Base-by-base conservation (phyloP, 2,329 filamentous ascomycete species). In the Clarireedia hainanense region DNA sequence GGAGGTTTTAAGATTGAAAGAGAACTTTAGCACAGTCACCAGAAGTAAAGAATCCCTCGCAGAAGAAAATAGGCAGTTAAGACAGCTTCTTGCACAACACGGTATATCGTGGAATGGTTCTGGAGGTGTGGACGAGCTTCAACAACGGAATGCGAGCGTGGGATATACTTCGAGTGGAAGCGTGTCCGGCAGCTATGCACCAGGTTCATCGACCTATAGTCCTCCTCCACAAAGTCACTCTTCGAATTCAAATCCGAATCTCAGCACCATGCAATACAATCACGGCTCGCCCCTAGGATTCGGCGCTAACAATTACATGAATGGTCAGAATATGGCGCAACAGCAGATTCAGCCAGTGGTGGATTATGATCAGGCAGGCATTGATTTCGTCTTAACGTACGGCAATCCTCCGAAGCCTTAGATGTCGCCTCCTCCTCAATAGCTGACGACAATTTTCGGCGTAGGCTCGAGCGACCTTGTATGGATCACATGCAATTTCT, bases 381-480 rank as follows among this genome's bases (percentile, higher is more conserved):
- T 94, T 74, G 89, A 94, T 73, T 92, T 94, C 76, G 89, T 94
- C 67, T 81, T 94, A 80, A 87, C 88, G 89, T 94, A 91, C 80
- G 88, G 64, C 72, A 45, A 50, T 73, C 76, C 77, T 72, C 79
- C 80, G 73, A 79, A 78, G 74, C 78, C 81, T 70, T 86, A 86
- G 73, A 77, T 80, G 70, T 83, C 82, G 74, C 81, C 81, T 74
- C 80, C 76, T 64, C 75, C 76, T 64, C 75, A 79, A 67, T 79
- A 75, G 75, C 75, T 68, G 69, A 70, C 69, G 66, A 68, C 69
- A 64, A 66, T 70, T 68, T 66, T 64, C 65, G 64, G 61, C 61
- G 57, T 80, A 79, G 86, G 88, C 87, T 95, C 71, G 91, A 96
- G 76, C 88, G 86, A 69, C 89, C 91, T 52, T 97, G 94, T 77